These are phyloP conservation scores for Fistulina hepatica DNA, from an alignment of 1,284 basidiomycete genomes.

Conservation along the genomic window DNA sequence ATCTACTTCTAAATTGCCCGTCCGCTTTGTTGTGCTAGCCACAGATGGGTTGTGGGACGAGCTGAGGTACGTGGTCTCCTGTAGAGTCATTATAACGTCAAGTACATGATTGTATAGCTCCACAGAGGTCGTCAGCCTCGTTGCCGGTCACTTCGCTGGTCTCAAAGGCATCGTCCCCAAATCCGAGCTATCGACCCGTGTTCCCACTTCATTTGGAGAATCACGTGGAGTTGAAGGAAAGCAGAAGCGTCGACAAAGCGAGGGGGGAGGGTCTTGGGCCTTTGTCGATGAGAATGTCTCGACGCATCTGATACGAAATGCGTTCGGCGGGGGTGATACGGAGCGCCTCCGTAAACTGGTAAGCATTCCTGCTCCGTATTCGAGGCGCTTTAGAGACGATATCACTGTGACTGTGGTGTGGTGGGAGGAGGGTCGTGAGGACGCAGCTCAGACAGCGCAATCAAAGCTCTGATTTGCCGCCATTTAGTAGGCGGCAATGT, in stretches of 20 bases:
- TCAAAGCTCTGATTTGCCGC: too few relatives aligned
- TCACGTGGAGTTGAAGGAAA: constrained; percentile 54
- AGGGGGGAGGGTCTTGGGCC: constrained; percentile 50
- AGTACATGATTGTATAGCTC: constrained; percentile 37
- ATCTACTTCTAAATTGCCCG: constrained; percentile 25
- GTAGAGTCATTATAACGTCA: background rate
- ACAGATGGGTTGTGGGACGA: constrained; percentile 96
- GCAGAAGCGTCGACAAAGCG: constrained; percentile 29
- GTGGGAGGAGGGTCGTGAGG: constrained; percentile 58
- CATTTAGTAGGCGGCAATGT: too few relatives aligned
- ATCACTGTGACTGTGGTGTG: constrained; percentile 83
- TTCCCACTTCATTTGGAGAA: constrained; percentile 43
- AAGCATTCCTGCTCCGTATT: constrained; percentile 78
- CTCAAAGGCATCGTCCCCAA: constrained; percentile 56
- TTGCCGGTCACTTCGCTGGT: constrained; percentile 74
- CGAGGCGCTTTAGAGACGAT: constrained; percentile 79
- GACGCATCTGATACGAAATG: constrained; percentile 90
- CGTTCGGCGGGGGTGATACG: constrained; percentile 80
- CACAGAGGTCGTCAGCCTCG: constrained; percentile 88
- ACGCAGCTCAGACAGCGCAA: constrained; percentile 27
- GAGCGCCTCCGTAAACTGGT: constrained; percentile 57
- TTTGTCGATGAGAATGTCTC: constrained; percentile 84
- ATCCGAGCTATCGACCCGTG: constrained; percentile 38
- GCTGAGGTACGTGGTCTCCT: constrained; percentile 36
- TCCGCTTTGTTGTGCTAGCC: constrained; percentile 75